Evolutionary conservation across 768 basidiomycete species (phyloP).

Genomic region (Boletus pseudo-olivaceus): DNA sequence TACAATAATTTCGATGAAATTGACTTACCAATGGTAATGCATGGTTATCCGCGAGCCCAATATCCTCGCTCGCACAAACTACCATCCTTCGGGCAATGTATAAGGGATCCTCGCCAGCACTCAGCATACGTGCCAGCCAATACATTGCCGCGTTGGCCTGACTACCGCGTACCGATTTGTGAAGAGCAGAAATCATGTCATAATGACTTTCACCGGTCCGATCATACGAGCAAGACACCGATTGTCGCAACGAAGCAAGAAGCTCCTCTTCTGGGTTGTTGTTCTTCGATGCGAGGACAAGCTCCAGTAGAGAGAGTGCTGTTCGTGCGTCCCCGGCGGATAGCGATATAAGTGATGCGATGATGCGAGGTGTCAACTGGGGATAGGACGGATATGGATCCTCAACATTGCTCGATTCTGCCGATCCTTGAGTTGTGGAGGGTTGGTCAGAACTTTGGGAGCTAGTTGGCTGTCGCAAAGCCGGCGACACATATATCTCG

Average conservation of each 20-base stretch:
- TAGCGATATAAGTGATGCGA: slow-evolving; percentile 48
- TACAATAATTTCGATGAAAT: not conserved
- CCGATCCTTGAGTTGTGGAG: slow-evolving; percentile 17
- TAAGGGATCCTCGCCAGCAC: slow-evolving; percentile 76
- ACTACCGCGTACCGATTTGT: slow-evolving; percentile 78
- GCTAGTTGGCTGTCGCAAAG: slow-evolving; percentile 6
- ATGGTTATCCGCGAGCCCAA: slow-evolving; percentile 76
- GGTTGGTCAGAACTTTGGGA: slow-evolving; percentile 20
- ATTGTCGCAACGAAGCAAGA: slow-evolving; percentile 54
- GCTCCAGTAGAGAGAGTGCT: slow-evolving; percentile 73
- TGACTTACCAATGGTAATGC: slow-evolving; percentile 65
- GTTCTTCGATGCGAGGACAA: slow-evolving; percentile 49
- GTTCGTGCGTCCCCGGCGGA: slow-evolving; percentile 72
- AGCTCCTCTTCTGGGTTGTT: slow-evolving; percentile 45
- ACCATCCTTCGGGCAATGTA: slow-evolving; percentile 72
- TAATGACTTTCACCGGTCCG: slow-evolving; percentile 73
- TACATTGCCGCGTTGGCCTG: slow-evolving; percentile 79
- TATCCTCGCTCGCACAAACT: slow-evolving; percentile 82
- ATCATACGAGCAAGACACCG: slow-evolving; percentile 67
- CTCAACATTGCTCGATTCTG: slow-evolving; percentile 9
- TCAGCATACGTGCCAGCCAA: slow-evolving; percentile 84
- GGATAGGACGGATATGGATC: slow-evolving; percentile 27
- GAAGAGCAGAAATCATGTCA: slow-evolving; percentile 81
- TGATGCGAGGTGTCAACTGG: slow-evolving; percentile 45
- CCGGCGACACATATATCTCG: not conserved